Evolutionary conservation across 306 rosid species (phyloP).

Genomic region (Delonix regia): DNA sequence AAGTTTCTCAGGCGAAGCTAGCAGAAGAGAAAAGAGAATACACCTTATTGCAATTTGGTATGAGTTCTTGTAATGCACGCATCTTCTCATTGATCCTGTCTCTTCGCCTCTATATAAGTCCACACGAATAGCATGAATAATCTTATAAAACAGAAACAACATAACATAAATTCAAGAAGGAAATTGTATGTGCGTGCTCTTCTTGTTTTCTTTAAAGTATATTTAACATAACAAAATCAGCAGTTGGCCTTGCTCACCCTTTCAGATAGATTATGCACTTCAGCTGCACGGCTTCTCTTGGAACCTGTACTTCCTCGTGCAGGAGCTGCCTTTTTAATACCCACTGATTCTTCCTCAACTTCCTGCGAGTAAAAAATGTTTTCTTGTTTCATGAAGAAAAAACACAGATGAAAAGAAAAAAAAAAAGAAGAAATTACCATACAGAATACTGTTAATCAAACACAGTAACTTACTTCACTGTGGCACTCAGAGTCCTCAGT

Average conservation of each 20-base stretch:
- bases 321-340: constrained; percentile 55
- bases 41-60: constrained; percentile 98
- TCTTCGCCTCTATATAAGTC: constrained; percentile 77
- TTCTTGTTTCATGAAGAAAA: constrained; percentile 42
- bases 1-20: constrained; percentile 29
- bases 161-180: constrained; percentile 20
- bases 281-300: constrained; percentile 98
- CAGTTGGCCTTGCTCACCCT: constrained; percentile 67
- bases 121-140: constrained; percentile 31
- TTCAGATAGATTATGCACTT: constrained; percentile 98
- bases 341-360: constrained; percentile 80
- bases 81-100: constrained; percentile 98
- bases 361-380: constrained; percentile 62
- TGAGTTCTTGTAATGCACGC: constrained; percentile 97
- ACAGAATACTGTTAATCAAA: constrained; percentile 20
- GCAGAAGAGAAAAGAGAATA: constrained; percentile 16
- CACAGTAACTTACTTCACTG: constrained; percentile 76
- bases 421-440: constrained; percentile 25
- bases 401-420: constrained; percentile 13
- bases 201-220: background rate
- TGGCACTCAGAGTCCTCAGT: constrained; percentile 86
- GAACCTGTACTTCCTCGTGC: constrained; percentile 61
- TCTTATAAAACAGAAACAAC: constrained; percentile 35
- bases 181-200: background rate
- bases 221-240: constrained; percentile 13